Evolutionary conservation across 345 rosid genomes (phyloP).

Genomic region (Syzygium aromaticum): DNA sequence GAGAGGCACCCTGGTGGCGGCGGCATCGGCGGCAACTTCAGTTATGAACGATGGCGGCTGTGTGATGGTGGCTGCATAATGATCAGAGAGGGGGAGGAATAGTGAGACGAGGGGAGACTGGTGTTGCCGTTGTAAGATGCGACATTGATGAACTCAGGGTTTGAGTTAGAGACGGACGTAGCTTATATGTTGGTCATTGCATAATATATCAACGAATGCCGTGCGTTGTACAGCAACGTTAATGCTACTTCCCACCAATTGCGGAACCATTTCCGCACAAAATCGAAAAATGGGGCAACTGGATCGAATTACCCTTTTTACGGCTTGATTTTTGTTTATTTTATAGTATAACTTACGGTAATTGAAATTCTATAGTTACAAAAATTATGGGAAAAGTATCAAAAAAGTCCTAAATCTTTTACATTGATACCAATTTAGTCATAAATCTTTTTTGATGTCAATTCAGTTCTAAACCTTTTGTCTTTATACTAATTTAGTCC

Average conservation of each 20-base stretch:
- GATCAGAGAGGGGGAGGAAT: neutral
- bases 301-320: neutral
- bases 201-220: neutral
- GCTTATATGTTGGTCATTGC: neutral
- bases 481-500: no score
- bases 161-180: neutral
- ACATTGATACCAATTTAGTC: no score
- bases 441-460: no score
- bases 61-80: neutral
- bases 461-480: no score
- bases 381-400: no score
- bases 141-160: neutral
- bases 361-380: neutral
- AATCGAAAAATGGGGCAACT: neutral
- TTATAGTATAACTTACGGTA: neutral
- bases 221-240: neutral
- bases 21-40: neutral
- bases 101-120: no score
- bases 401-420: no score
- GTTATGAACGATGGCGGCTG: neutral
- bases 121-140: neutral
- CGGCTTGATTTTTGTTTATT: neutral
- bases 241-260: neutral
- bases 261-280: neutral
- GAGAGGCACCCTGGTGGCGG: neutral